phyloP scores from a whole-genome alignment of 1,284 basidiomycete genomes.

The Abortiporus biennis region DNA sequence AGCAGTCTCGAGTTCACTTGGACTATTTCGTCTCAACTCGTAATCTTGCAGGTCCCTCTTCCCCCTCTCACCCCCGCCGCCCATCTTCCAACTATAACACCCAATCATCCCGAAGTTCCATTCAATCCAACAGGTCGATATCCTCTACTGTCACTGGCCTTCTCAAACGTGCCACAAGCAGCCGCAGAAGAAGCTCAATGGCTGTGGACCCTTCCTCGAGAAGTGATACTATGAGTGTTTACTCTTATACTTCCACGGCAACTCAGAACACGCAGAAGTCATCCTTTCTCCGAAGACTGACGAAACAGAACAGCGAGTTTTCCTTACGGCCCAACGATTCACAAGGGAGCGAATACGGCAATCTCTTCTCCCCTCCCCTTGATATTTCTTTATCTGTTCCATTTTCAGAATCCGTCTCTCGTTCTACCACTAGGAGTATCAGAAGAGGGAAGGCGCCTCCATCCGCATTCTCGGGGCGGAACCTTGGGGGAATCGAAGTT shows the following conservation, averaged over 20 bases:
- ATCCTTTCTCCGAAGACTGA: conserved; percentile 31
- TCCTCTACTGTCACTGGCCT: conserved; percentile 54
- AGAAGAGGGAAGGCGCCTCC: conserved; percentile 40
- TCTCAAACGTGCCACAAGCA: conserved; percentile 48
- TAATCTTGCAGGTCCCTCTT: no score
- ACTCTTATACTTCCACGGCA: conserved; percentile 42
- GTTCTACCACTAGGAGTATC: conserved; percentile 29
- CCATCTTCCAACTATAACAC: conserved; percentile 46
- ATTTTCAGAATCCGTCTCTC: conserved; percentile 19
- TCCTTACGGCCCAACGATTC: no score
- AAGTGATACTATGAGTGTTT: conserved; percentile 49
- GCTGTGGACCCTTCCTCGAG: conserved; percentile 34
- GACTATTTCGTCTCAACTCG: neutral
- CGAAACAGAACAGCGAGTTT: conserved; percentile 42
- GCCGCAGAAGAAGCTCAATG: conserved; percentile 36
- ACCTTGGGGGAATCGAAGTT: conserved; percentile 19
- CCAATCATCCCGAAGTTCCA: conserved; percentile 46
- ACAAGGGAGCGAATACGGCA: conserved; percentile 25
- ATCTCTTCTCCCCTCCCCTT: conserved; percentile 46
- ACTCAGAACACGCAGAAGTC: conserved; percentile 28
- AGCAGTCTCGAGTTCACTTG: conserved; percentile 2
- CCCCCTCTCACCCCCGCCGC: conserved; percentile 22
- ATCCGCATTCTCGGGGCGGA: conserved; percentile 45
- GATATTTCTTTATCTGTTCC: neutral
- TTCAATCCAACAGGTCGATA: conserved; percentile 54